Evolutionary conservation across 2,329 filamentous ascomycete species (phyloP).

Genomic region (Fusarium liriodendri): DNA sequence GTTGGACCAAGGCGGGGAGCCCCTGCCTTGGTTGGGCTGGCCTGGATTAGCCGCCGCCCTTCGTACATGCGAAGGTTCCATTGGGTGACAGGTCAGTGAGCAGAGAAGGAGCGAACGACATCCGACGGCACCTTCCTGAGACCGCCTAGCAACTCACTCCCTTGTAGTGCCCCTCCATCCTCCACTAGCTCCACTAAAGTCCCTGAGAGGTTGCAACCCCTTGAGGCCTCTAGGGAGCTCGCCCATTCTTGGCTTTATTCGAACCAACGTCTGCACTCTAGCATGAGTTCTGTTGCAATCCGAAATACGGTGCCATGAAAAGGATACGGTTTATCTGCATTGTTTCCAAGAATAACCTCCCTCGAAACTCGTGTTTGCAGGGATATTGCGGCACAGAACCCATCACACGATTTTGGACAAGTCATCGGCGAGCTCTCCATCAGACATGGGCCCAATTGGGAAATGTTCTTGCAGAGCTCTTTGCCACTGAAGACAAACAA

Average conservation of each 20-base stretch:
- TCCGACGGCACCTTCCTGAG: slow-evolving; percentile 18
- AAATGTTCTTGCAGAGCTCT: slow-evolving; percentile 13
- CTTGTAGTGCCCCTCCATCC: slow-evolving; percentile 13
- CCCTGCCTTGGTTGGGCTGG: slow-evolving; percentile 30
- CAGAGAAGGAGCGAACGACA: slow-evolving; percentile 11
- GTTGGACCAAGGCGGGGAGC: slow-evolving; percentile 39
- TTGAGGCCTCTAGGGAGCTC: background rate
- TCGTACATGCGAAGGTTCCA: slow-evolving; percentile 5
- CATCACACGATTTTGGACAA: background rate
- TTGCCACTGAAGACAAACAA: slow-evolving; percentile 11
- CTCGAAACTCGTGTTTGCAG: background rate
- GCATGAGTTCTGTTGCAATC: background rate
- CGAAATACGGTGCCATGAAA: background rate
- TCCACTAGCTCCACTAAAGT: slow-evolving; percentile 10
- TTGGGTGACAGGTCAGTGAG: slow-evolving; percentile 19
- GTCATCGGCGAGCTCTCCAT: slow-evolving; percentile 2
- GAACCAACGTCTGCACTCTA: background rate
- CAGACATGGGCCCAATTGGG: slow-evolving; percentile 5
- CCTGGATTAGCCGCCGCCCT: slow-evolving; percentile 2
- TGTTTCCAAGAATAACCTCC: background rate
- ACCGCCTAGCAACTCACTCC: slow-evolving; percentile 17
- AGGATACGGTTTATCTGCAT: background rate
- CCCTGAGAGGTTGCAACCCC: background rate
- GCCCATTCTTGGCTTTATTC: background rate
- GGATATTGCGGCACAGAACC: slow-evolving; percentile 1